These are phyloP conservation scores for Xerocomus amazonicus DNA, from an alignment of 1,284 basidiomycete genomes.

Conservation along the genomic window DNA sequence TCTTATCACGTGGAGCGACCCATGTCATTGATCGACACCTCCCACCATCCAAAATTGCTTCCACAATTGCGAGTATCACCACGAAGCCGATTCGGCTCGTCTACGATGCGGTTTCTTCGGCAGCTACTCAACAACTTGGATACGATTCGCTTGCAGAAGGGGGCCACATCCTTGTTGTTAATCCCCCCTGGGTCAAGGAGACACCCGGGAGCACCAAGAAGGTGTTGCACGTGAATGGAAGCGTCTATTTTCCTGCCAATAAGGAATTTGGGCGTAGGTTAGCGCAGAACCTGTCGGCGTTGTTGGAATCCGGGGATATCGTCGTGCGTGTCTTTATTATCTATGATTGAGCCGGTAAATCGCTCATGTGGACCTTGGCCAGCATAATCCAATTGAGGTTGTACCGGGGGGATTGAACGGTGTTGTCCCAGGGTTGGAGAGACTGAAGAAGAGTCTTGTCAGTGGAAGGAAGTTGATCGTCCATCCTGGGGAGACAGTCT, in stretches of 20 bases:
- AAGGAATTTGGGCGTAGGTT: conserved; percentile 16
- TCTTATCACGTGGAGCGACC: too few species aligned
- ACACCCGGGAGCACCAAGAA: conserved; percentile 14
- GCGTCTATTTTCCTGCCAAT: conserved; percentile 10
- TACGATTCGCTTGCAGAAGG: conserved; percentile 21
- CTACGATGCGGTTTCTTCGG: conserved; percentile 16
- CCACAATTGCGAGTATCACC: conserved; percentile 14
- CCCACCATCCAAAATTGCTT: conserved; percentile 7
- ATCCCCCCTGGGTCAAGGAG: conserved; percentile 7
- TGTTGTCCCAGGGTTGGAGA: conserved; percentile 19
- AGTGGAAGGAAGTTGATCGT: conserved; percentile 25
- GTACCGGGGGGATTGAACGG: conserved; percentile 23
- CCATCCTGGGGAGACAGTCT: conserved; percentile 19
- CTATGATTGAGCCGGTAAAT: too few species aligned
- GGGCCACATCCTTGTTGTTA: conserved; percentile 15
- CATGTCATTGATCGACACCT: conserved; percentile 29
- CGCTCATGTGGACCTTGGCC: neutral
- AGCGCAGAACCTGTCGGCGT: conserved; percentile 11
- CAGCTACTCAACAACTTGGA: conserved; percentile 22
- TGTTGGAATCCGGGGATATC: too few species aligned
- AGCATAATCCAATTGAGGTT: conserved; percentile 26
- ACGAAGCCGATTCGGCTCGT: conserved; percentile 12
- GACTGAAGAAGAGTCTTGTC: conserved; percentile 23
- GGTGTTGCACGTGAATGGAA: conserved; percentile 11
- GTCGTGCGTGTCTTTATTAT: too few species aligned